A percentile compares a stretch with the other conserved stretches of the same genome.
phyloP scores from a whole-genome alignment of 768 basidiomycete genomes.

The Terana coerulea region DNA sequence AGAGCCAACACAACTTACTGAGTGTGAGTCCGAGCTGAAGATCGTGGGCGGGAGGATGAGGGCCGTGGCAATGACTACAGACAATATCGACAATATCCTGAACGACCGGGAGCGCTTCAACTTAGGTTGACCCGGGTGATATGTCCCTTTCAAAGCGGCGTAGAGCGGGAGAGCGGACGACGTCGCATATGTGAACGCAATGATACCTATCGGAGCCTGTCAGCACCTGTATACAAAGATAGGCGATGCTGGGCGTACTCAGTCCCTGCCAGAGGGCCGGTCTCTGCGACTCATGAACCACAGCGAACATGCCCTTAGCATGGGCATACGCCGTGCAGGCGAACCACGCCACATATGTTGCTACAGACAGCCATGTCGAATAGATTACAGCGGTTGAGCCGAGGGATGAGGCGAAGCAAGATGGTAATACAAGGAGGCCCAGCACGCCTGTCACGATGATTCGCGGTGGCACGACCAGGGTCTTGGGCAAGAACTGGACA shows the following conservation, averaged over 20 bases:
- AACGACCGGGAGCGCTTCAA: conserved; percentile 52
- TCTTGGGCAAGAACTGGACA: conserved; percentile 43
- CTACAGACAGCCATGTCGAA: conserved; percentile 56
- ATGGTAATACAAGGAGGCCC: conserved; percentile 41
- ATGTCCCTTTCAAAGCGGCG: conserved; percentile 47
- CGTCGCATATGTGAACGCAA: conserved; percentile 64
- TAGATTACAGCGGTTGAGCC: conserved; percentile 50
- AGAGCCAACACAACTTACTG: conserved; percentile 33
- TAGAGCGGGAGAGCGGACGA: conserved; percentile 64
- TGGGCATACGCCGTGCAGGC: conserved; percentile 49
- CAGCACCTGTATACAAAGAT: background rate
- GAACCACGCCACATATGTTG: conserved; percentile 61
- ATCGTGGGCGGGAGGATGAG: conserved; percentile 52
- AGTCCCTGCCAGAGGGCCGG: conserved; percentile 56
- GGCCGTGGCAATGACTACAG: conserved; percentile 43
- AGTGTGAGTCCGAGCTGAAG: conserved; percentile 43
- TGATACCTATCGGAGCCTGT: conserved; percentile 38
- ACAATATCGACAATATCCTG: conserved; percentile 48
- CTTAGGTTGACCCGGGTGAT: conserved; percentile 36
- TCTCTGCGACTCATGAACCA: conserved; percentile 32
- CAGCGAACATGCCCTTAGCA: conserved; percentile 37
- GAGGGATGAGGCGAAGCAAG: conserved; percentile 54
- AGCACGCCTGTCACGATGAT: conserved; percentile 38
- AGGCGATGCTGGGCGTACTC: conserved; percentile 39
- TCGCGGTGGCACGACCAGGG: conserved; percentile 31